Percentiles rank a stretch among this genome's conserved stretches.
Evolutionary conservation across 306 rosid species (phyloP).

Genomic region (Echinosophora koreensis): DNA sequence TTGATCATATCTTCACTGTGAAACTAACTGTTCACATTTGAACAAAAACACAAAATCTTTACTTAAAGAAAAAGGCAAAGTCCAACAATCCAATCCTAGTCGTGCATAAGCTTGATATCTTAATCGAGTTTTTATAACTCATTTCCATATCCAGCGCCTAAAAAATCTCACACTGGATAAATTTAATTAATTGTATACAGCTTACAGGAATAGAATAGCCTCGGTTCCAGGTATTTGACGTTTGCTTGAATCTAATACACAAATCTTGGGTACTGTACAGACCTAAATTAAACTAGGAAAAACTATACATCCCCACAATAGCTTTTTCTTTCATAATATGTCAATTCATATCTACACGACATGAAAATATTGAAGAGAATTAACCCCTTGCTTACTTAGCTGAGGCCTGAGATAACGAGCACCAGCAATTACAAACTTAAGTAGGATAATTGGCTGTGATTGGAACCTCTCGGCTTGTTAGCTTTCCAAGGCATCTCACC

Average conservation of each 20-base stretch:
- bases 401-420: neutral
- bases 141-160: constrained; percentile 11
- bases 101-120: neutral
- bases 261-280: constrained; percentile 40
- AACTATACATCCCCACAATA: constrained; percentile 46
- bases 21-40: neutral
- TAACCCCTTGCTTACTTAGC: neutral
- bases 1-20: neutral
- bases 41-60: neutral
- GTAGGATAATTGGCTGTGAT: neutral
- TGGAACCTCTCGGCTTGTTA: constrained; percentile 22
- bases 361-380: constrained; percentile 9
- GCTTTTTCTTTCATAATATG: neutral
- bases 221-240: neutral
- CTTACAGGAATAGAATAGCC: neutral
- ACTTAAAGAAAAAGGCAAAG: too few species aligned
- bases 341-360: constrained; percentile 8
- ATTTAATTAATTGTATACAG: neutral
- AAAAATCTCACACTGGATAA: constrained; percentile 6
- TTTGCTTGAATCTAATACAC: constrained; percentile 12
- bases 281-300: constrained; percentile 41
- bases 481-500: constrained; percentile 2
- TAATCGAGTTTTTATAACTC: neutral
- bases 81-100: neutral
- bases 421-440: neutral